These are phyloP conservation scores for Chytridium lagenaria DNA, from an alignment of 371 early-diverging fungal genomes.

Conservation along the genomic window DNA sequence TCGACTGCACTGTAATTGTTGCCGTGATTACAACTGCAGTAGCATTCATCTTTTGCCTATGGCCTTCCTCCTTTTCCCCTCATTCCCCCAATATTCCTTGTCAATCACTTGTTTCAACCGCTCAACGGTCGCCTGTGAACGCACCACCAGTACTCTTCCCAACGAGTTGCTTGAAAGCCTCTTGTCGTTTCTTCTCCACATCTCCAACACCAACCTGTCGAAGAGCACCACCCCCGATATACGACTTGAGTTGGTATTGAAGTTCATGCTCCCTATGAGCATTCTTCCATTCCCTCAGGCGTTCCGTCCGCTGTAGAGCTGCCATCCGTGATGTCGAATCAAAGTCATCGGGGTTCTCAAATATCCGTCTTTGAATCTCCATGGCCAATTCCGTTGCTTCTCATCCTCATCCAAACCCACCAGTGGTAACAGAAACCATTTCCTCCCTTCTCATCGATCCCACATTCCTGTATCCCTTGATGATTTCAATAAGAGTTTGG, in stretches of 20 bases:
- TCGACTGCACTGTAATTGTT: too few relatives aligned
- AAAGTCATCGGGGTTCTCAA: neutral
- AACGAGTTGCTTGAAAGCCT: neutral
- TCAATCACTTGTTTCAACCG: too few relatives aligned
- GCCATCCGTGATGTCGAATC: neutral
- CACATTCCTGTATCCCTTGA: neutral
- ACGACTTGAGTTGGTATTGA: neutral
- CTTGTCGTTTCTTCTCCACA: neutral
- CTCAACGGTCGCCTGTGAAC: too few relatives aligned
- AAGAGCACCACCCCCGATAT: neutral
- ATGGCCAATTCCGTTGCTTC: neutral
- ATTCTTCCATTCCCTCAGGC: neutral
- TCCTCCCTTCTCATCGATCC: neutral
- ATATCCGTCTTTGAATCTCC: neutral
- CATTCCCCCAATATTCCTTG: too few relatives aligned
- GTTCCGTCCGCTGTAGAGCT: neutral
- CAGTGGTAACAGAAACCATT: neutral
- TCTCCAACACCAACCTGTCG: neutral
- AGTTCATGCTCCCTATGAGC: neutral
- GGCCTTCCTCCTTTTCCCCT: too few relatives aligned
- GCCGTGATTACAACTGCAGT: too few relatives aligned
- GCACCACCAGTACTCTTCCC: too few relatives aligned
- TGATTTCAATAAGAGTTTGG: neutral
- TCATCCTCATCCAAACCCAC: neutral
- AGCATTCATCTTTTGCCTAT: too few relatives aligned